Evolutionary conservation across 768 basidiomycete species (phyloP).

Genomic region (Rhizopogon rudus): DNA sequence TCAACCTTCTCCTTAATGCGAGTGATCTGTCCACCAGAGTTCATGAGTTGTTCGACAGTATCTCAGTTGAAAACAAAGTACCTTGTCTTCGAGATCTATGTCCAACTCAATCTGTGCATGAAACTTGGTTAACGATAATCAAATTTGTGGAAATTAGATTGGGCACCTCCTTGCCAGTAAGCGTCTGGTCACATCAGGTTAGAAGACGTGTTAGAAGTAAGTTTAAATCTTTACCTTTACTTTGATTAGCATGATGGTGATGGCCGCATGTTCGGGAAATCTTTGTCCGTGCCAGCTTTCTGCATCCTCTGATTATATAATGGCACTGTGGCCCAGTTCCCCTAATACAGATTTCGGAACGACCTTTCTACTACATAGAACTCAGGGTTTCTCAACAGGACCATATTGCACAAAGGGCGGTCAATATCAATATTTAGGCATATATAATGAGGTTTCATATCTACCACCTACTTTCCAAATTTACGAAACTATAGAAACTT

Average conservation of each 20-base stretch:
- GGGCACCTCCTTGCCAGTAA: conserved; percentile 93
- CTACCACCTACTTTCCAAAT: not conserved
- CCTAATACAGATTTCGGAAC: too few relatives aligned
- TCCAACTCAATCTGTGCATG: conserved; percentile 81
- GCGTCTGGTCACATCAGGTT: conserved; percentile 49
- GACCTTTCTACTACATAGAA: too few relatives aligned
- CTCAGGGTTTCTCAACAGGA: too few relatives aligned
- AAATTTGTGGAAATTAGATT: not conserved
- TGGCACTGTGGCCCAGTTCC: too few relatives aligned
- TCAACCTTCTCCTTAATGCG: conserved; percentile 98
- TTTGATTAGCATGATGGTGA: conserved; percentile 71
- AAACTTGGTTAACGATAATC: conserved; percentile 8
- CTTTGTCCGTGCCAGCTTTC: too few relatives aligned
- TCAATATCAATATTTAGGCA: too few relatives aligned
- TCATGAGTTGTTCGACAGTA: not conserved
- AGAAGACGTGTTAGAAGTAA: not conserved
- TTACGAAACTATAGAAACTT: conserved; percentile 15
- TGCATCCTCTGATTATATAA: too few relatives aligned
- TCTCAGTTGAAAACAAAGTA: conserved; percentile 12
- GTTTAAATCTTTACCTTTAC: conserved; percentile 62
- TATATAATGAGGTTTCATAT: too few relatives aligned
- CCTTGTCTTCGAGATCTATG: conserved; percentile 88
- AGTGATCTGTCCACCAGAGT: conserved; percentile 53
- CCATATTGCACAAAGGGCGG: too few relatives aligned
- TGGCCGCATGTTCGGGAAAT: too few relatives aligned